Base-by-base conservation (phyloP, 495 filamentous ascomycete genomes). In the Neurospora sp. region DNA sequence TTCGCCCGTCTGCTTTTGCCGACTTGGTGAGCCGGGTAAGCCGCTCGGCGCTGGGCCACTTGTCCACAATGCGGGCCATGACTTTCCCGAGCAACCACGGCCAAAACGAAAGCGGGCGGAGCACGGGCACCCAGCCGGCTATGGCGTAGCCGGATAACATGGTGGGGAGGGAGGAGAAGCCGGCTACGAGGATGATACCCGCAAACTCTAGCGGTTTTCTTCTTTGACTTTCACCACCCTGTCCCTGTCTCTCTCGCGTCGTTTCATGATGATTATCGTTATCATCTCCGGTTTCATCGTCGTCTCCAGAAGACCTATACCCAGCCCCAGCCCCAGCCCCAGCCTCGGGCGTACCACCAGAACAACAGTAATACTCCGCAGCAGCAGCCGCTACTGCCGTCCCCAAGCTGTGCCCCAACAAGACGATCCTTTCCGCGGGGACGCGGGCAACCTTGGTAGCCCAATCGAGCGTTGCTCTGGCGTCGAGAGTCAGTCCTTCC, bases 351-450 rank as follows among this genome's bases (percentile, higher is more conserved):
- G 7, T 8, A 20, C 1, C 1, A 0, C 35, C 0, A 10, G 6
- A 0, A 45, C 27, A 18, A 18, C 27, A 65, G 74, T 92, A 94
- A 42, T 88, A 85, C 75, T 96, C 91, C 0, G 88, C 89, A 1
- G 92, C 88, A 22, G 86, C 94, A 27, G 89, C 82, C 16, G 89
- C 88, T 2, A 98, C 92, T 1, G 92, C 95, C 9, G 96, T 97
- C 38, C 96, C 96, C 3, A 99, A 89, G 73, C 90, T 93, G 72
- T 97, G 94, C 61, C 94, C 95, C n/a, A 94, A 79, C 53, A 98
- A 84, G 10, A 93, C 88, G 68, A 98, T 97, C 14, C 88, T 87
- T 18, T 87, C 84, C 0, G 94, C 82, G 0, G 92, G 85, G 31
- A 98, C 87, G 22, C 86, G 80, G 20, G 89, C 89, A 2, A 87